Base-by-base conservation (phyloP, 1,139 yeast genomes). In the Magnusiomyces sp. region DNA sequence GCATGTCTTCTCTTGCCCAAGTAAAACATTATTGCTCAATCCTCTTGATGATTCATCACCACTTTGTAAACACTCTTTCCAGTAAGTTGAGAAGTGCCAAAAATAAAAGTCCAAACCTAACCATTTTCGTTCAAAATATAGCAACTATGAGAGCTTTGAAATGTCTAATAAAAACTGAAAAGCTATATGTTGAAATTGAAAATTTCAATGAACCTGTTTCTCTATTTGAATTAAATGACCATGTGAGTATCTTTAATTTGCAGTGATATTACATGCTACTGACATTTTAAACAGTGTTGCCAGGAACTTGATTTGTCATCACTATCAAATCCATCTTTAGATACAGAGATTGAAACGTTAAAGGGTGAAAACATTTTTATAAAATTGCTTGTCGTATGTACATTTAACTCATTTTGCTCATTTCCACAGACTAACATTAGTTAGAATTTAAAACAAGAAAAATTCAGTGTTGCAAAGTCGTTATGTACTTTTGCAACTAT, bases 91-190 rank as follows among this genome's bases (percentile, higher is more conserved):
- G 47, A n/a, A 5, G n/a, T n/a, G n/a, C n/a, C n/a, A n/a, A n/a
- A n/a, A n/a, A n/a, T n/a, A n/a, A n/a, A n/a, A n/a, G n/a, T n/a
- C n/a, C n/a, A n/a, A n/a, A n/a, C n/a, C n/a, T n/a, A n/a, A n/a
- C n/a, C n/a, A n/a, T n/a, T n/a, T n/a, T n/a, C n/a, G n/a, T n/a
- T n/a, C n/a, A n/a, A n/a, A n/a, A 17, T 32, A 13, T 43, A 52
- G 54, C 49, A 33, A 43, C 52, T 11, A 19, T 38, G 7, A 36
- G 54, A 37, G 49, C 54, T 2, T 34, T 52, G 13, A 52, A 49
- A 37, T 52, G 54, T 40, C 33, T 48, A 11, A 16, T 52, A 14
- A 52, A 52, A 45, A 42, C 54, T 1, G 52, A 48, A 16, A 40
- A 11, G 13, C 2, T 37, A 2, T 43, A 13, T 31, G 29, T 46